Conservation (phyloP, 2,329 filamentous ascomycete genomes). For the Hypoxylon sp. region DNA sequence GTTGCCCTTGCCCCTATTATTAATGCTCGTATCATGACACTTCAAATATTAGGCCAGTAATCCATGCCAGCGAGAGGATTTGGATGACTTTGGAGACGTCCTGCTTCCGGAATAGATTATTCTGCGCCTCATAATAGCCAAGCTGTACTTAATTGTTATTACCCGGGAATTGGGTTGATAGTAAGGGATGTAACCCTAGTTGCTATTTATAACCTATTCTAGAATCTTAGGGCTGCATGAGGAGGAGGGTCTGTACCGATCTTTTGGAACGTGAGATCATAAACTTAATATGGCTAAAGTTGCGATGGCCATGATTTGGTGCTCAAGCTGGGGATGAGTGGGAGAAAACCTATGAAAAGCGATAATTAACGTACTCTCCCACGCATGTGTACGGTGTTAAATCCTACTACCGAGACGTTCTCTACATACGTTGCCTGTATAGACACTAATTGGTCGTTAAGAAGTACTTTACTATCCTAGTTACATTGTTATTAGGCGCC, state of each 20-base stretch:
- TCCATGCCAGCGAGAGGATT: too few relatives aligned
- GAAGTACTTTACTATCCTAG: conserved; percentile 3
- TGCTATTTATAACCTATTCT: conserved; percentile 29
- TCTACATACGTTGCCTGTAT: too few relatives aligned
- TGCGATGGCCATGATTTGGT: conserved; percentile 21
- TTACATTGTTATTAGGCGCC: conserved; percentile 9
- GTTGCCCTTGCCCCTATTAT: too few relatives aligned
- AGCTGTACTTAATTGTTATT: conserved; percentile 2
- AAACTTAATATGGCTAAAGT: conserved; percentile 36
- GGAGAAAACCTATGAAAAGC: not conserved
- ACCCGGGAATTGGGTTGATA: conserved; percentile 9
- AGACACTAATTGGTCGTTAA: not conserved
- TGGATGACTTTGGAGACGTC: too few relatives aligned
- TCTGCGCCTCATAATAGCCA: not conserved
- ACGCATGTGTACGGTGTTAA: not conserved
- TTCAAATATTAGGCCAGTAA: too few relatives aligned
- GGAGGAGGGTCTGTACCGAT: conserved; percentile 15
- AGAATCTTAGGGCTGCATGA: not conserved
- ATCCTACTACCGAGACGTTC: not conserved
- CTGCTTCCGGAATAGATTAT: too few relatives aligned
- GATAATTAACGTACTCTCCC: not conserved
- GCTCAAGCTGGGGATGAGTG: not conserved
- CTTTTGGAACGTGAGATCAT: conserved; percentile 19
- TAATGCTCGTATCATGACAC: too few relatives aligned
- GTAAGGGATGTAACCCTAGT: not conserved